phyloP scores from a whole-genome alignment of 345 rosid species.

The Euclidium syriacum region DNA sequence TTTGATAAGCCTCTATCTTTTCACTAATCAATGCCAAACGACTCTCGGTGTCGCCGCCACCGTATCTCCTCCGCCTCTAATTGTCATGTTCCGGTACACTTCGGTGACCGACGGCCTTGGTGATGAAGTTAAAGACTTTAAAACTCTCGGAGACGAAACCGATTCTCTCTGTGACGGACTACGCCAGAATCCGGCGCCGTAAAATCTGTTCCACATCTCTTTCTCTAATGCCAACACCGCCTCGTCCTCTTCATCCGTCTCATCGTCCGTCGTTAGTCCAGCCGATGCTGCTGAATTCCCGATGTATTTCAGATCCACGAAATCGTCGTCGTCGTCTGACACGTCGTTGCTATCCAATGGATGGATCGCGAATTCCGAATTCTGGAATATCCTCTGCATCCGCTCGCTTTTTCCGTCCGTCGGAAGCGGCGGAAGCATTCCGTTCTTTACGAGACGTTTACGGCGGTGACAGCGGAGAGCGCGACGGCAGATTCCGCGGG shows the following conservation, averaged over 20 bases:
- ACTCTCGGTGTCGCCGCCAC: constrained; percentile 18
- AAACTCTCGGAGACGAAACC: constrained; percentile 15
- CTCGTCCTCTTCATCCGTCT: constrained; percentile 28
- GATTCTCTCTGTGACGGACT: constrained; percentile 52
- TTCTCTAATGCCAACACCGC: constrained; percentile 46
- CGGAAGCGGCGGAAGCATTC: constrained; percentile 30
- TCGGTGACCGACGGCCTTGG: constrained; percentile 22
- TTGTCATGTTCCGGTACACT: neutral
- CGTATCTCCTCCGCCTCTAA: constrained; percentile 4
- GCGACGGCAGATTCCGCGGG: constrained; percentile 47
- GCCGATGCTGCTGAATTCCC: constrained; percentile 16
- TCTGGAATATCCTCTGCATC: constrained; percentile 30
- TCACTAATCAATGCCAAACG: constrained; percentile 11
- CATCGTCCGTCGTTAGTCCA: constrained; percentile 28
- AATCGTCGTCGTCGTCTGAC: constrained; percentile 18
- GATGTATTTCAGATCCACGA: constrained; percentile 4
- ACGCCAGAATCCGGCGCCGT: constrained; percentile 64
- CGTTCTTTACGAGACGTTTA: constrained; percentile 28
- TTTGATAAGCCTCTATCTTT: neutral
- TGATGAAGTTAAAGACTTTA: constrained; percentile 11
- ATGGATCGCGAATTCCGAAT: constrained; percentile 31
- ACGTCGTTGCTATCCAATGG: constrained; percentile 25
- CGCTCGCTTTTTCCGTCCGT: neutral
- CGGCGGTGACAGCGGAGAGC: constrained; percentile 38
- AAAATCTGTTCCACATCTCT: constrained; percentile 64